Conservation (phyloP, 2,329 filamentous ascomycete species). For the Aspergillus quadricinctus region DNA sequence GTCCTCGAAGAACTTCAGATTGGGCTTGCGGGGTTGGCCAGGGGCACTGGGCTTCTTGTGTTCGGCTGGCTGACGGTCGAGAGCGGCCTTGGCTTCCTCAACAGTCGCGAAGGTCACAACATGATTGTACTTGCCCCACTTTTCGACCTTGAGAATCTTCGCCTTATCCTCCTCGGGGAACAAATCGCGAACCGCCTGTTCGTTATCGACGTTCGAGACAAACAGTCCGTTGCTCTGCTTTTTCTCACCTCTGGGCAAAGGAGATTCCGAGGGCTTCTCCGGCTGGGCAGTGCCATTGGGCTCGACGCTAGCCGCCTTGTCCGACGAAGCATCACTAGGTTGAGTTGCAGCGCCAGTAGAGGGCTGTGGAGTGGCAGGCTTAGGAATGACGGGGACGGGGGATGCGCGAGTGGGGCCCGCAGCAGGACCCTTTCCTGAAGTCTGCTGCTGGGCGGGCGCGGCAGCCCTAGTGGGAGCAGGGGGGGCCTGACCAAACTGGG, state of each 20-base stretch:
- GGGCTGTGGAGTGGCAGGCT: conserved; percentile 34
- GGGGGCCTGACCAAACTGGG: conserved; percentile 41
- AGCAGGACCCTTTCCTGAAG: conserved; percentile 27
- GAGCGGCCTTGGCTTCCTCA: conserved; percentile 75
- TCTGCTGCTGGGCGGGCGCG: conserved; percentile 23
- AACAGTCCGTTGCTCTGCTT: conserved; percentile 80
- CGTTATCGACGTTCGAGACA: conserved; percentile 77
- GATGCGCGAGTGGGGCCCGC: conserved; percentile 31
- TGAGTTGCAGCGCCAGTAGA: conserved; percentile 38
- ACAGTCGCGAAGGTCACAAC: conserved; percentile 77
- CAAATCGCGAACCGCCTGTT: conserved; percentile 76
- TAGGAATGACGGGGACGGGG: conserved; percentile 41
- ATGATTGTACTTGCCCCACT: conserved; percentile 65
- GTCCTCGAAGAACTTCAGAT: conserved; percentile 78
- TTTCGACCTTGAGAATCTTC: conserved; percentile 73
- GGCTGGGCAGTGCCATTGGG: conserved; percentile 50
- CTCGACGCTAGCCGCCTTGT: conserved; percentile 49
- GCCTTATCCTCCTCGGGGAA: conserved; percentile 77
- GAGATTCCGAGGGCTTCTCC: conserved; percentile 37
- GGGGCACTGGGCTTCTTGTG: conserved; percentile 65
- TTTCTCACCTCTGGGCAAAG: conserved; percentile 56
- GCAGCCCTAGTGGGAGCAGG: conserved; percentile 24
- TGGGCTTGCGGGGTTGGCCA: conserved; percentile 71
- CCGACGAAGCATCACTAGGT: conserved; percentile 40
- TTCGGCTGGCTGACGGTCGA: conserved; percentile 70